Percentiles rank a stretch among this genome's conserved stretches.
These are phyloP conservation scores for Solanum bulbocastanum DNA, from an alignment of 257 asterid genomes.

Conservation along the genomic window DNA sequence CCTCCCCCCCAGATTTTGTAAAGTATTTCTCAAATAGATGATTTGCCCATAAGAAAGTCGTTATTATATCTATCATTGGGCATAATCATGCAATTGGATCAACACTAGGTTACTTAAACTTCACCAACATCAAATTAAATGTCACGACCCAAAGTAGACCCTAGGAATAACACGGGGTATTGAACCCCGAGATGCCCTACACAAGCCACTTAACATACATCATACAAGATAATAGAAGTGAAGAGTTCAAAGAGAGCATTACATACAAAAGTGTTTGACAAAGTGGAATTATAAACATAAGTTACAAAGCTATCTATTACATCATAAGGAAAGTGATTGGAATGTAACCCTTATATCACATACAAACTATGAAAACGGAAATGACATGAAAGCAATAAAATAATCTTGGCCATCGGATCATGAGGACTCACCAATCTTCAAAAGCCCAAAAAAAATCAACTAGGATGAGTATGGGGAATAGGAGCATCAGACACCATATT, in stretches of 20 bases:
- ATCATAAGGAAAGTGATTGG: not conserved
- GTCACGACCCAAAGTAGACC: not conserved
- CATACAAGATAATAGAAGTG: not conserved
- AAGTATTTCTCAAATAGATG: not conserved
- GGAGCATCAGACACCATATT: not conserved
- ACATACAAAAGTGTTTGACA: not conserved
- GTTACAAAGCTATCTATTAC: not conserved
- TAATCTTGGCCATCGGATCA: not conserved
- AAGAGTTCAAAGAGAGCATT: no score
- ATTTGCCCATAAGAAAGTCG: not conserved
- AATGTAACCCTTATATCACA: not conserved
- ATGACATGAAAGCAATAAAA: no score
- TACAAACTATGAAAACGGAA: no score
- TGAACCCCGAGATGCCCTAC: not conserved
- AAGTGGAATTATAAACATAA: not conserved
- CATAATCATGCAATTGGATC: not conserved
- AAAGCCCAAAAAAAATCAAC: not conserved
- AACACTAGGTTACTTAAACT: not conserved
- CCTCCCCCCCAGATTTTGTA: not conserved
- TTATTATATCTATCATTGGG: not conserved
- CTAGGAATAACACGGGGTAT: not conserved
- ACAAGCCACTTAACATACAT: not conserved
- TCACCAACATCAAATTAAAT: not conserved
- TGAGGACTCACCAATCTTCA: not conserved
- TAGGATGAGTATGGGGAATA: not conserved